Evolutionary conservation across 345 rosid species (phyloP).

Genomic region (Salix brachista): DNA sequence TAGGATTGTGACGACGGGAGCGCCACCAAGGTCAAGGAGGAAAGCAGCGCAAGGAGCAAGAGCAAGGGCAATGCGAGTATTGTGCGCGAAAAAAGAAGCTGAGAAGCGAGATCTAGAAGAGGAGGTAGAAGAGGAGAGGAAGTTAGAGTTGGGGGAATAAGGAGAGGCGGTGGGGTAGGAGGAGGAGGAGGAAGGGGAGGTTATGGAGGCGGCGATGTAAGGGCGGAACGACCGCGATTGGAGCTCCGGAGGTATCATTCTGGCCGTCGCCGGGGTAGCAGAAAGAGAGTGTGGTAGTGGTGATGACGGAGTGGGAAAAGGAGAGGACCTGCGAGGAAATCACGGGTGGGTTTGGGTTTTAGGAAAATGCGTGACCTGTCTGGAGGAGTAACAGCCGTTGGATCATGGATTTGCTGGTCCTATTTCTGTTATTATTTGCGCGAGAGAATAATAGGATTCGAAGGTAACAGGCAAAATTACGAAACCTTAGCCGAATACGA

Average conservation of each 20-base stretch:
- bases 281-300: neutral
- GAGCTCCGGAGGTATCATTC: constrained; percentile 91
- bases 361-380: constrained; percentile 25
- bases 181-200: constrained; percentile 43
- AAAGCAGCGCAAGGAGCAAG: constrained; percentile 81
- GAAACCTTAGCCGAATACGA: no score
- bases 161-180: constrained; percentile 33
- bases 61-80: constrained; percentile 67
- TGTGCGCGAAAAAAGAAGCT: constrained; percentile 76
- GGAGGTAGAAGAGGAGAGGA: constrained; percentile 28
- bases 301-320: neutral
- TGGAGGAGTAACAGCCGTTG: constrained; percentile 18
- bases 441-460: neutral
- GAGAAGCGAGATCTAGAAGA: constrained; percentile 55
- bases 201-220: constrained; percentile 39
- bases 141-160: constrained; percentile 38
- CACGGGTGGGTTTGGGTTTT: neutral
- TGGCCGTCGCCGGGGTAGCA: constrained; percentile 20
- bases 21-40: constrained; percentile 95
- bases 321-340: constrained; percentile 4
- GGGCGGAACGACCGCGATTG: constrained; percentile 86
- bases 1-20: constrained; percentile 68
- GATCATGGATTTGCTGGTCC: neutral
- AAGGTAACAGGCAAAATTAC: no score
- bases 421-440: neutral